phyloP scores from a whole-genome alignment of 441 rosid genomes.

The Arabidopsis hybrid region DNA sequence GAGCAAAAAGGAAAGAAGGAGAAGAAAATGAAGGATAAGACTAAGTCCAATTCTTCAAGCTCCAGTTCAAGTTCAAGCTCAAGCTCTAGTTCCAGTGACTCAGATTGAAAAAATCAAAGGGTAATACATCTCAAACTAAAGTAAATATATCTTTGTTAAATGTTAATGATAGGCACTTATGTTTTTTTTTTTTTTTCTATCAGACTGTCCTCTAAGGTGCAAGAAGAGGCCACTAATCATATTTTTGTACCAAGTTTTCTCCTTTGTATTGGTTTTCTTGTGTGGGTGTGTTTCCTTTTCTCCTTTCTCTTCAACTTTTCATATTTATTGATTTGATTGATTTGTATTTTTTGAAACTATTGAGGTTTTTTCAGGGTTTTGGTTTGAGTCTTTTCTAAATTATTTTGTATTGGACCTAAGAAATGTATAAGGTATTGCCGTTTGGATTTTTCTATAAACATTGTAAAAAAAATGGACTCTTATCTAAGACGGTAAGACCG shows the following conservation, averaged over 20 bases:
- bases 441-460: slow-evolving; percentile 13
- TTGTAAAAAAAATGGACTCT: slow-evolving; percentile 13
- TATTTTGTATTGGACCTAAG: slow-evolving; percentile 13
- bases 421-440: background rate
- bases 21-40: no score
- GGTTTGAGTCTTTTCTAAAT: slow-evolving; percentile 21
- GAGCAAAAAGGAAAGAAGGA: slow-evolving; percentile 32
- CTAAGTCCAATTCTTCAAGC: slow-evolving; percentile 36
- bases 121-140: slow-evolving; percentile 25
- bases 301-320: slow-evolving; percentile 25
- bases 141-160: slow-evolving; percentile 35
- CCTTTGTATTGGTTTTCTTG: slow-evolving; percentile 17
- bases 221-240: slow-evolving; percentile 33
- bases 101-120: slow-evolving; percentile 42
- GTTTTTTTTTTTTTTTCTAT: slow-evolving; percentile 24
- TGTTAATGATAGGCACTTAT: slow-evolving; percentile 33
- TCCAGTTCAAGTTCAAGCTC: no score
- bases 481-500: background rate
- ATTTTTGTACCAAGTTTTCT: slow-evolving; percentile 37
- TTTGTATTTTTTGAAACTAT: slow-evolving; percentile 25
- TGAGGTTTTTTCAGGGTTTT: slow-evolving; percentile 3
- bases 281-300: slow-evolving; percentile 23
- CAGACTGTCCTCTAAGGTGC: slow-evolving; percentile 34
- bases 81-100: slow-evolving; percentile 48
- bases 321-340: slow-evolving; percentile 40